Evolutionary conservation across 2,329 filamentous ascomycete genomes (phyloP).

Genomic region (Xylariaceae sp.): DNA sequence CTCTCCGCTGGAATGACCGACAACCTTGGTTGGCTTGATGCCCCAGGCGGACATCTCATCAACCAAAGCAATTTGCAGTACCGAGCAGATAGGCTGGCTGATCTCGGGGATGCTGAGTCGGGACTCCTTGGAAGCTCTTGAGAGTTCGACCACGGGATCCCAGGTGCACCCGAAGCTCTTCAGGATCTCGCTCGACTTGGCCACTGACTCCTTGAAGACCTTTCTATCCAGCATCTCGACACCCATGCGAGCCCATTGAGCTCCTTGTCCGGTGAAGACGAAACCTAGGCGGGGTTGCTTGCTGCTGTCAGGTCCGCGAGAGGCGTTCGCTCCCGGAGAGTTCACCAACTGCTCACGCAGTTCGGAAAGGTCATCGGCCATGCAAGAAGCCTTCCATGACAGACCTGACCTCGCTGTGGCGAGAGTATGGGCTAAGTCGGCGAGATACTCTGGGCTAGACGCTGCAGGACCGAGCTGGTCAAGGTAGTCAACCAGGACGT

Average conservation of each 20-base stretch:
- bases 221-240: slow-evolving; percentile 23
- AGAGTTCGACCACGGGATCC: slow-evolving; percentile 1
- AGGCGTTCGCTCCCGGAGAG: too few species aligned
- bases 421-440: too few species aligned
- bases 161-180: slow-evolving; percentile 1
- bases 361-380: too few species aligned
- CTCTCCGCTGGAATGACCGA: not conserved
- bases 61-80: not conserved
- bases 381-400: too few species aligned
- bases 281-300: not conserved
- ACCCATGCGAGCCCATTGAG: slow-evolving; percentile 34
- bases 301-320: too few species aligned
- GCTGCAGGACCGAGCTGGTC: too few species aligned
- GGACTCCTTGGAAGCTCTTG: not conserved
- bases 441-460: too few species aligned
- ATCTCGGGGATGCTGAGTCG: not conserved
- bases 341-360: too few species aligned
- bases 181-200: slow-evolving; percentile 1
- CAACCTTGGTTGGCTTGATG: not conserved
- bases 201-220: slow-evolving; percentile 17
- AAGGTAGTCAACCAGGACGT: too few species aligned
- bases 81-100: not conserved
- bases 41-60: not conserved
- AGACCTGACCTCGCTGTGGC: too few species aligned
- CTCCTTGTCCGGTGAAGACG: slow-evolving; percentile 37